Evolutionary conservation across 164 flowering plant species (phyloP).

Genomic region (Annona squamosa): DNA sequence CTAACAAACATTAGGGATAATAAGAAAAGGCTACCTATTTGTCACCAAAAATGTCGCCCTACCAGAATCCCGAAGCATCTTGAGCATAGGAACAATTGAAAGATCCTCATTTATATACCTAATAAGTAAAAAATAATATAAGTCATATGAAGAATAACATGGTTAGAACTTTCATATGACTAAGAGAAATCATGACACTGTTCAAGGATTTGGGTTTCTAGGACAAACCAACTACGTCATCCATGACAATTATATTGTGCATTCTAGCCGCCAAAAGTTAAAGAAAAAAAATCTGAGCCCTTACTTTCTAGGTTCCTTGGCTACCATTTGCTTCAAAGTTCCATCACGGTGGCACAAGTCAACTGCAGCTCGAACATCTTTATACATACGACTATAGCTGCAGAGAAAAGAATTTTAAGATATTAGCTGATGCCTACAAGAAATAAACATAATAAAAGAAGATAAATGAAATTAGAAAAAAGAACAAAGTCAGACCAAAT

Average conservation of each 20-base stretch:
- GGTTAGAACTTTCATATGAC: neutral
- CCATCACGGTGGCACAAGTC: slow-evolving; percentile 99
- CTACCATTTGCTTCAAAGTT: slow-evolving; percentile 93
- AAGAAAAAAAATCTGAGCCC: neutral
- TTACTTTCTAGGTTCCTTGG: slow-evolving; percentile 78
- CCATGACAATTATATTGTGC: neutral
- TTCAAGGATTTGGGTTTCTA: too few relatives aligned
- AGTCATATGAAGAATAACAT: neutral
- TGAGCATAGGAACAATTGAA: slow-evolving; percentile 76
- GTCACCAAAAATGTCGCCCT: slow-evolving; percentile 90
- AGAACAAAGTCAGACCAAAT: too few relatives aligned
- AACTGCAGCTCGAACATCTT: slow-evolving; percentile 95
- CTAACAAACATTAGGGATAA: neutral
- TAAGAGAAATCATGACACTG: neutral
- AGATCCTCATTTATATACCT: slow-evolving; percentile 87
- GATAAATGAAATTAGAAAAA: neutral
- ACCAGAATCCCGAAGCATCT: slow-evolving; percentile 89
- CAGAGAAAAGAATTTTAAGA: neutral
- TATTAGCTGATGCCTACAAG: neutral
- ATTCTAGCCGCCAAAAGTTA: neutral
- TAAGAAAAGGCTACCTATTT: slow-evolving; percentile 53
- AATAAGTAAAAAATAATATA: slow-evolving; percentile 3
- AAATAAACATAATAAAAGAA: neutral
- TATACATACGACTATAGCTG: slow-evolving; percentile 83
- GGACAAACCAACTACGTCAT: neutral